A percentile compares a stretch with the other conserved stretches of the same genome.
Evolutionary conservation across 2,329 filamentous ascomycete species (phyloP).

Genomic region (Colletotrichum shisoi): DNA sequence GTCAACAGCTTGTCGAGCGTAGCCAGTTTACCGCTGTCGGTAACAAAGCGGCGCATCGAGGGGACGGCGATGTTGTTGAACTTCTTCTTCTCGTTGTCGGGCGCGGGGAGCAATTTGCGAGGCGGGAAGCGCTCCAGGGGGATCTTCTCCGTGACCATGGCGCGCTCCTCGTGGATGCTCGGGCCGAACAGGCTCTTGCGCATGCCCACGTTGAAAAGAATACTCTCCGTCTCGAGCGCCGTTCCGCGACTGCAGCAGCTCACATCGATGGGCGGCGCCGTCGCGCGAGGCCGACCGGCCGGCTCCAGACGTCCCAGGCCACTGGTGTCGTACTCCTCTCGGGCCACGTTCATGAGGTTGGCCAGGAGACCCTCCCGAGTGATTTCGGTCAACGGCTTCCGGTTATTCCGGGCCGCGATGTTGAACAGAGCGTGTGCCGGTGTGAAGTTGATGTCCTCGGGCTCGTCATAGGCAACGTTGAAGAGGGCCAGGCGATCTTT

Average conservation of each 20-base stretch:
- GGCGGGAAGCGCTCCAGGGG: slow-evolving; percentile 71
- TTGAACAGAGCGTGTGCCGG: slow-evolving; percentile 83
- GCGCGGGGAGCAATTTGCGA: slow-evolving; percentile 73
- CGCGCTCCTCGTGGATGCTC: slow-evolving; percentile 70
- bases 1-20: slow-evolving; percentile 87
- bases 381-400: slow-evolving; percentile 71
- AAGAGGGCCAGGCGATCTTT: slow-evolving; percentile 70
- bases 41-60: slow-evolving; percentile 97
- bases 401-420: slow-evolving; percentile 74
- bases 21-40: slow-evolving; percentile 94
- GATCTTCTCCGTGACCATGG: slow-evolving; percentile 76
- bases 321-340: slow-evolving; percentile 68
- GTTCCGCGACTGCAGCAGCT: slow-evolving; percentile 73
- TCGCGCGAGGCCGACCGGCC: slow-evolving; percentile 77
- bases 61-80: slow-evolving; percentile 93
- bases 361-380: slow-evolving; percentile 76
- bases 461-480: slow-evolving; percentile 74
- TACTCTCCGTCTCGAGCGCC: slow-evolving; percentile 71
- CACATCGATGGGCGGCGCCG: slow-evolving; percentile 86
- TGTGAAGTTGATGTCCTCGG: slow-evolving; percentile 67
- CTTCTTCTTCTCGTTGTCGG: slow-evolving; percentile 80
- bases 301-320: slow-evolving; percentile 83
- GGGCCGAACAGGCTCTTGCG: slow-evolving; percentile 78
- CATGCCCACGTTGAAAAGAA: slow-evolving; percentile 79
- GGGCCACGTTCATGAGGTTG: slow-evolving; percentile 81